Evolutionary conservation across 495 filamentous ascomycete species (phyloP), one percentile per base, ranked within the genome.

Genomic region (Thermochaetoides thermophila): DNA sequence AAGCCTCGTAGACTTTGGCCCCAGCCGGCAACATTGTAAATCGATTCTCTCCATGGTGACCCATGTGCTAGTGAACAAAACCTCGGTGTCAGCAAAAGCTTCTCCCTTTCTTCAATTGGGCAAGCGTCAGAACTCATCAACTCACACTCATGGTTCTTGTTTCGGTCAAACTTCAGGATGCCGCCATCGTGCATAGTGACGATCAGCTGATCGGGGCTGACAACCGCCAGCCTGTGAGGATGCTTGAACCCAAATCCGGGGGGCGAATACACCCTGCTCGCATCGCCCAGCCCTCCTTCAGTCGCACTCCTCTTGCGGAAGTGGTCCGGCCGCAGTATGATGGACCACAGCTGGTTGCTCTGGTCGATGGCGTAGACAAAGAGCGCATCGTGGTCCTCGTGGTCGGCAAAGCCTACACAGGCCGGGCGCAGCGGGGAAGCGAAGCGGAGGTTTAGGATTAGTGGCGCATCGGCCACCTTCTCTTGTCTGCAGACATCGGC

Each of bases 131-230:
- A 13, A 10, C 2, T 14, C 1, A 28, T n/a, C 8, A 19, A 40
- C 63, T 61, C 58, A 80, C 82, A 70, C 57, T 81, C 76, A 38
- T 74, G 65, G n/a, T 64, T 63, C 28, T 67, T 63, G 42, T 69
- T 66, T 45, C 73, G 70, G 24, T 74, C 75, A 44, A 96, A 63
- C 28, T 68, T 74, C 40, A 94, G 47, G 17, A 95, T 66, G 19
- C 75, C 72, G 18, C 91, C 91, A 59, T 92, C 85, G 34, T 80
- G 71, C 21, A 92, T 68, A 1, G 84, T 76, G 18, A 91, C 64
- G 31, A 94, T 70, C 24, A 96, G 50, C 51, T 87, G 73, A 20
- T 77, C 60, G 14, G 72, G 61, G 41, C 61, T 78, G 35, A 80
- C 67, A 8, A 84, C 81, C 31, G 81, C 64, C 27, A 99, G 63